Conservation (phyloP, 192 early-diverging fungal genomes). For the Entrophospora sp. region DNA sequence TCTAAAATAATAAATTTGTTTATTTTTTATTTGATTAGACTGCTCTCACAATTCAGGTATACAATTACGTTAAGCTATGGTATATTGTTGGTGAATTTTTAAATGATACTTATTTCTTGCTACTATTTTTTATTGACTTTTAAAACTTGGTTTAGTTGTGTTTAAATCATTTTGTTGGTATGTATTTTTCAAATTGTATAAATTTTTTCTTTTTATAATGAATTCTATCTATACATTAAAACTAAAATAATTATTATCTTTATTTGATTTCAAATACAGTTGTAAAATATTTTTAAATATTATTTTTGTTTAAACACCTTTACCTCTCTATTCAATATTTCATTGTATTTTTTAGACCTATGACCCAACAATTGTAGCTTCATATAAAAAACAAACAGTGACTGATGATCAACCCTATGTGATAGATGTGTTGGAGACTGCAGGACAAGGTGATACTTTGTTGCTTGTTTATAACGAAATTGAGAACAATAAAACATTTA, state of each 20-base stretch:
- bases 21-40: constrained; percentile 17
- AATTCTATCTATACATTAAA: not conserved
- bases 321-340: not conserved
- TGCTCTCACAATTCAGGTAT: constrained; percentile 37
- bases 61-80: too few species aligned
- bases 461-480: too few species aligned
- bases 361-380: constrained; percentile 98
- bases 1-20: too few species aligned
- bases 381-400: constrained; percentile 92
- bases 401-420: constrained; percentile 96
- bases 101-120: not conserved
- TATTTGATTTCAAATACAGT: not conserved
- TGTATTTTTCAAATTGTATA: constrained; percentile 9
- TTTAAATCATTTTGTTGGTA: constrained; percentile 38
- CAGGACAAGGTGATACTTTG: constrained; percentile 53
- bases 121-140: constrained; percentile 7
- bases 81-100: too few species aligned
- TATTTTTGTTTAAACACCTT: not conserved
- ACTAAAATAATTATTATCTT: not conserved
- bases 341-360: constrained; percentile 85
- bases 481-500: not conserved
- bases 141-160: constrained; percentile 22
- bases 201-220: not conserved
- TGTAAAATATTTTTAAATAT: not conserved
- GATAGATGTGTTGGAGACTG: constrained; percentile 95